Evolutionary conservation across 1,284 basidiomycete species (phyloP).

Genomic region (Boletus holoroseus): DNA sequence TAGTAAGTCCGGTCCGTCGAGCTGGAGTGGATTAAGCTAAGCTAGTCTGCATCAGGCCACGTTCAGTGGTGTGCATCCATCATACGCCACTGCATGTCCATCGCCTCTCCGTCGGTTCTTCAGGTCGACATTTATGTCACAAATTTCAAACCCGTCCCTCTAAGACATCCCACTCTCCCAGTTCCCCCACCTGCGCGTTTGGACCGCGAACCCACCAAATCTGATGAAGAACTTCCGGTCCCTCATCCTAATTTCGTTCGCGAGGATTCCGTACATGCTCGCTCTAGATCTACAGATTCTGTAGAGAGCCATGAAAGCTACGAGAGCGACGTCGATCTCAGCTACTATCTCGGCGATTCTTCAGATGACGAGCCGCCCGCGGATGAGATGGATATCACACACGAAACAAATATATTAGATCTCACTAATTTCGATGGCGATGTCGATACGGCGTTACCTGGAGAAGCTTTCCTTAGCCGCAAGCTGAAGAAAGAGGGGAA

Average conservation of each 20-base stretch:
- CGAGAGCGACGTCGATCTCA: conserved; percentile 43
- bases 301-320: conserved; percentile 32
- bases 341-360: conserved; percentile 41
- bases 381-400: conserved; percentile 36
- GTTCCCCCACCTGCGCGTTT: conserved; percentile 4
- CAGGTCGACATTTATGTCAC: conserved; percentile 82
- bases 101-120: conserved; percentile 54
- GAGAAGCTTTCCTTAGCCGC: conserved; percentile 58
- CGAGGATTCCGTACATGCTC: conserved; percentile 6
- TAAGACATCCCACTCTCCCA: conserved; percentile 1
- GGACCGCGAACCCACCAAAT: background rate
- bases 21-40: background rate
- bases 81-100: conserved; percentile 61
- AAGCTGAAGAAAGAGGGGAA: conserved; percentile 66
- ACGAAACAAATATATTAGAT: conserved; percentile 57
- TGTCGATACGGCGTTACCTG: conserved; percentile 57
- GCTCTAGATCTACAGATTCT: conserved; percentile 29
- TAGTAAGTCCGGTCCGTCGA: conserved; percentile 41
- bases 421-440: conserved; percentile 82
- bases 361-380: conserved; percentile 29
- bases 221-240: conserved; percentile 34
- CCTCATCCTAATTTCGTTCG: conserved; percentile 42
- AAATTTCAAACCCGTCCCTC: conserved; percentile 37
- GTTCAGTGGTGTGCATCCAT: conserved; percentile 77
- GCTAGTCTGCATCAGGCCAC: conserved; percentile 49